Percentiles rank a stretch among this genome's conserved stretches.
Evolutionary conservation across 1,139 yeast species (phyloP).

Genomic region (Spathaspora jeffriesii): DNA sequence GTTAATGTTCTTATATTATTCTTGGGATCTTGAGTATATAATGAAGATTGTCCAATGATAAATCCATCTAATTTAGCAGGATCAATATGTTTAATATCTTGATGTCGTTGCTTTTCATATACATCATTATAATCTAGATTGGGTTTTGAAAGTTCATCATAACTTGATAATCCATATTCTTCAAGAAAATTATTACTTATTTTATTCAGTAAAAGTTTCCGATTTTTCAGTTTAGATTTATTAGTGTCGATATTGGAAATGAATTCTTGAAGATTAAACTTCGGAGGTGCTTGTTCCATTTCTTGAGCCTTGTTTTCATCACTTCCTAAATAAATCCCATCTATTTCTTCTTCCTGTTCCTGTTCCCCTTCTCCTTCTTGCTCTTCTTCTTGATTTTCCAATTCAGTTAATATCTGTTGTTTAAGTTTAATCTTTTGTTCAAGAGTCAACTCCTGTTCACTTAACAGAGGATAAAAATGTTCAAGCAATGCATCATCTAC

Average conservation of each 20-base stretch:
- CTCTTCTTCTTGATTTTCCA: constrained; percentile 21
- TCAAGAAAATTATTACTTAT: constrained; percentile 35
- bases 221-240: constrained; percentile 19
- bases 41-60: constrained; percentile 29
- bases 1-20: constrained; percentile 19
- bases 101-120: constrained; percentile 20
- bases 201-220: constrained; percentile 32
- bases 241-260: constrained; percentile 20
- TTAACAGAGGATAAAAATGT: constrained; percentile 44
- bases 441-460: constrained; percentile 27
- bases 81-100: constrained; percentile 19
- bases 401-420: constrained; percentile 33
- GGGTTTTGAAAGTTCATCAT: constrained; percentile 25
- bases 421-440: constrained; percentile 41
- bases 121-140: constrained; percentile 31
- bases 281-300: constrained; percentile 7
- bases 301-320: constrained; percentile 12
- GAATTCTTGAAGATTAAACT: constrained; percentile 25
- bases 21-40: constrained; percentile 9
- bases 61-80: constrained; percentile 36
- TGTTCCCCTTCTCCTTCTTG: constrained; percentile 9
- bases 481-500: constrained; percentile 43
- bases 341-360: constrained; percentile 16
- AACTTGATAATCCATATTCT: constrained; percentile 41
- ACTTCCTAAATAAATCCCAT: constrained; percentile 42